Base-by-base conservation (phyloP, 768 basidiomycete species). In the Hysterangium stoloniferum region DNA sequence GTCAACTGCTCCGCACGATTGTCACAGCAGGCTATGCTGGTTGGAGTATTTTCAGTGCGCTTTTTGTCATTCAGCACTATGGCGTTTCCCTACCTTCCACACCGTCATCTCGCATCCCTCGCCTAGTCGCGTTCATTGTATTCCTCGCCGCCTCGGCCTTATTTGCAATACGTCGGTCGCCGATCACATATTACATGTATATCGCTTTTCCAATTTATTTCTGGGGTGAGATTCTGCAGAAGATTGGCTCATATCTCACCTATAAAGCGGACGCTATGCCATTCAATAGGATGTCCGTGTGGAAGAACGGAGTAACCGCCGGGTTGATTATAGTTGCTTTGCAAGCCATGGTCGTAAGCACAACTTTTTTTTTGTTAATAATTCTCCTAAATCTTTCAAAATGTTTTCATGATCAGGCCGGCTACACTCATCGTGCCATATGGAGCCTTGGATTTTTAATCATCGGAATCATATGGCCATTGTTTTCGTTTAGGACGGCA, bases 141-240 rank as follows among this genome's bases (percentile, higher is more conserved):
- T 57, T 70, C 33, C 41, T 59, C 6, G 57, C 51, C 13, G 78
- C 74, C 47, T 79, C 75, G 68, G 51, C 45, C 0, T 58, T 74
- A 9, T 87, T 89, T 59, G 69, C 68, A 33, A 36, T 80, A n/a
- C 85, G 90, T 59, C 67, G 63, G 20, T 78, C 81, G 0, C 84
- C 87, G 0, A 77, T 72, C 75, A 79, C 79, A 3, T 86, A 87
- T 58, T 90, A 84, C 59, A 51, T 86, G 35, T 93, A 93, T 59
- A 72, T 81, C 31, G 61, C 73, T 4, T 90, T 90, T 54, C 86
- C 89, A 0, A 73, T 76, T 28, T 89, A 79, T 65, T 91, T 91
- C 62, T 88, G 86, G 86, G 70, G 53, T n/a, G 17, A 31, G 71
- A 28, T 77, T 74, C 47, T 78, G 80, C 44, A 48, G 4, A 24